Conservation (phyloP, 2,329 filamentous ascomycete species). For the Tolypocladium guangdongense region DNA sequence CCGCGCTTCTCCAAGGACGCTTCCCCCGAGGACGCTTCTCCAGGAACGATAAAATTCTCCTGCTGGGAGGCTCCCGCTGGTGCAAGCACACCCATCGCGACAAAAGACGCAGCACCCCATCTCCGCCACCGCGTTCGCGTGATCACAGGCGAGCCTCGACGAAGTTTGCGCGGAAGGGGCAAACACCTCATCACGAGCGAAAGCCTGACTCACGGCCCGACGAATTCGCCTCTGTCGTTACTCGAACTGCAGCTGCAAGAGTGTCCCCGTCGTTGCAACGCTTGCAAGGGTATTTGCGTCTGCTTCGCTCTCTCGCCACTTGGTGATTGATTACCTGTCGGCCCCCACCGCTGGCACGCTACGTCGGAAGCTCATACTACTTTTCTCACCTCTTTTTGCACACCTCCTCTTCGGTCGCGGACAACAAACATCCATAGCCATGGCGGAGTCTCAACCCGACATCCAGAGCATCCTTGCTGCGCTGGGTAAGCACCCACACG, state of each 20-base stretch:
- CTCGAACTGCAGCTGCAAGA: neutral
- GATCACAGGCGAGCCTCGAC: neutral
- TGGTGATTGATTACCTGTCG: neutral
- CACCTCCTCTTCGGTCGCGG: neutral
- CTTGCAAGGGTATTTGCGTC: neutral
- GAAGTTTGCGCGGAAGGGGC: neutral
- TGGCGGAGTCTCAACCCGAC: constrained; percentile 28
- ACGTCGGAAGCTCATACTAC: neutral
- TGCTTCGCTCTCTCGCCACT: neutral
- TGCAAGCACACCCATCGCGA: neutral
- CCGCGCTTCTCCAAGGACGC: neutral
- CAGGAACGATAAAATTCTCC: neutral
- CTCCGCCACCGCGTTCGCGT: neutral
- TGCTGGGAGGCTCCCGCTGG: neutral
- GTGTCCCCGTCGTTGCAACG: neutral
- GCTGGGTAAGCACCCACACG: constrained; percentile 26
- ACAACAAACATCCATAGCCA: constrained; percentile 7
- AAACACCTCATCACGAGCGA: neutral
- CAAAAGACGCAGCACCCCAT: neutral
- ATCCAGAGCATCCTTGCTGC: constrained; percentile 38
- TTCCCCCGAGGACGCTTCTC: neutral
- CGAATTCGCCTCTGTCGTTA: neutral
- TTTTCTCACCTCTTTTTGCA: neutral
- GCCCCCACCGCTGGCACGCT: neutral
- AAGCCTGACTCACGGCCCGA: neutral